Percentiles rank a stretch among this genome's conserved stretches.
phyloP scores from a whole-genome alignment of 2,329 filamentous ascomycete species.

The Penicillium sp. region DNA sequence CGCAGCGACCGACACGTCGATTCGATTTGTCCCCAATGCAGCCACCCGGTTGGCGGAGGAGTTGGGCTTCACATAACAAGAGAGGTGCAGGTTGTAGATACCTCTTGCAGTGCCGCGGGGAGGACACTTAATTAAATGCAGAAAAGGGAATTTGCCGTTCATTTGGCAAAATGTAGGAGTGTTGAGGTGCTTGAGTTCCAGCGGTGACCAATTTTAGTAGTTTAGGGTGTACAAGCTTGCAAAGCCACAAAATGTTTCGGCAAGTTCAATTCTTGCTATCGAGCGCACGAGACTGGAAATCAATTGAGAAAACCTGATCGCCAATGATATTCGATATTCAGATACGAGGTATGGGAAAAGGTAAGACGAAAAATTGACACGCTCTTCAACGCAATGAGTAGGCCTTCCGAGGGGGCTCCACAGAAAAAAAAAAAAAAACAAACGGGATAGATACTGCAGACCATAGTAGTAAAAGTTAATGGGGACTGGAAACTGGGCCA shows the following conservation, averaged over 20 bases:
- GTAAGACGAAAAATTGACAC: too few relatives aligned
- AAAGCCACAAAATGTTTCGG: too few relatives aligned
- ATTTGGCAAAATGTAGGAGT: conserved; percentile 3
- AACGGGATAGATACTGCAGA: too few relatives aligned
- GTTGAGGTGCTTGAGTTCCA: neutral
- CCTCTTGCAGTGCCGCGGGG: neutral
- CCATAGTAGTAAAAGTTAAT: too few relatives aligned
- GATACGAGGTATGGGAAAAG: too few relatives aligned
- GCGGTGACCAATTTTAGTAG: neutral
- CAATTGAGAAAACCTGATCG: too few relatives aligned
- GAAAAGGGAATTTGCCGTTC: conserved; percentile 3
- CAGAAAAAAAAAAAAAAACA: too few relatives aligned
- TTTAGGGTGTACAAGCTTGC: neutral
- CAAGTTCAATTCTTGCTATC: neutral
- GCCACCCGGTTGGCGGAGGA: conserved; percentile 60
- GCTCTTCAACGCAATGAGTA: too few relatives aligned
- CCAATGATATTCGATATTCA: too few relatives aligned
- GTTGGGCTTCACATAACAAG: conserved; percentile 68
- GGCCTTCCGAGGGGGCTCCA: too few relatives aligned
- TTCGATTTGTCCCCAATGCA: conserved; percentile 55
- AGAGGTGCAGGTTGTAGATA: conserved; percentile 54
- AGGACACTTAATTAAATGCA: conserved; percentile 13
- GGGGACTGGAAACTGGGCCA: too few relatives aligned
- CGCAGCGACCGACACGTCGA: conserved; percentile 67
- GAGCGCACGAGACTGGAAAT: too few relatives aligned